phyloP scores from a whole-genome alignment of 148 eudicot species.

The Persicaria tinctoria region DNA sequence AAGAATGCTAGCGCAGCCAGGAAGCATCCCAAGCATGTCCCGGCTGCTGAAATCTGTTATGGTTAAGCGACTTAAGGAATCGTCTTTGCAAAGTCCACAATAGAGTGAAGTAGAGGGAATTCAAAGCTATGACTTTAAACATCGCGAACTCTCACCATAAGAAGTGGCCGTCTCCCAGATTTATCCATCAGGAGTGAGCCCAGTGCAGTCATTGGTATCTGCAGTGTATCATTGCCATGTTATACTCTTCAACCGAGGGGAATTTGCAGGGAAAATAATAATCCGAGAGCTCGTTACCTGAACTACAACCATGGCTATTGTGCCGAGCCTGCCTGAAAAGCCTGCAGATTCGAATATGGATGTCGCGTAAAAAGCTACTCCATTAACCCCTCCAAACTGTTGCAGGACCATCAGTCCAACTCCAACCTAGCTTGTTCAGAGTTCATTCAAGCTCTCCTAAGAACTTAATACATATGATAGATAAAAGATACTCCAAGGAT shows the following conservation, averaged over 20 bases:
- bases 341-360: conserved; percentile 66
- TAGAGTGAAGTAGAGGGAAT: not conserved
- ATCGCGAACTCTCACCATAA: conserved; percentile 33
- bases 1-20: conserved; percentile 55
- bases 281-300: conserved; percentile 32
- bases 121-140: not conserved
- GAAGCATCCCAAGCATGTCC: conserved; percentile 74
- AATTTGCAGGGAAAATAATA: not conserved
- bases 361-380: conserved; percentile 49
- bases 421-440: conserved; percentile 38
- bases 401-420: conserved; percentile 70
- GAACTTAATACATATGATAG: not conserved
- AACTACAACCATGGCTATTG: conserved; percentile 43
- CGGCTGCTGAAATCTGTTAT: conserved; percentile 76
- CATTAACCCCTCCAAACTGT: conserved; percentile 69
- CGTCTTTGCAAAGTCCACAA: not conserved
- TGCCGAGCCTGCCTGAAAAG: conserved; percentile 51
- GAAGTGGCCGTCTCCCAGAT: conserved; percentile 57
- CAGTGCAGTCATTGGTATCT: conserved; percentile 50
- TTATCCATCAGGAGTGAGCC: conserved; percentile 50
- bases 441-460: not conserved
- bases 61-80: not conserved
- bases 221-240: conserved; percentile 10
- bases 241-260: not conserved
- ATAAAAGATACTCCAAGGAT: not conserved